Evolutionary conservation across 345 rosid genomes (phyloP), one percentile per base, ranked within the genome.

Genomic region (Pugionium cornutum): DNA sequence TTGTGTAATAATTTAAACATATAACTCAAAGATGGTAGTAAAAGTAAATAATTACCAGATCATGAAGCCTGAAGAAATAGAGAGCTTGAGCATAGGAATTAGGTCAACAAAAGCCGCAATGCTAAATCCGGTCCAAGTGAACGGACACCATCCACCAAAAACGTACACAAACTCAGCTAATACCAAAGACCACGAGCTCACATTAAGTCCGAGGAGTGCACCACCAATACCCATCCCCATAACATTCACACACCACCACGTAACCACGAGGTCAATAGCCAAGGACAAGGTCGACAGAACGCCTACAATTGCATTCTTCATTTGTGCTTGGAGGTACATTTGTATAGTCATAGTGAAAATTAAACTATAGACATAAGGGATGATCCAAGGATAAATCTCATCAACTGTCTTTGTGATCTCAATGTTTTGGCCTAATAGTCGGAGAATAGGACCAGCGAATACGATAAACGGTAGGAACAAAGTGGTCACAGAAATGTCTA

Each of bases 41-140:
- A 8, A 64, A 34, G n/a, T 25, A 42, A 2, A 6, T 44, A 11
- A 1, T 48, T 67, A 83, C 88, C 87, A 85, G 11, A 86, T 48
- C 96, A 84, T 86, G 18, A 80, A 27, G 34, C 87, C 88, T 0
- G 92, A 83, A 2, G 88, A 83, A 9, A 87, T 51, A 8, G 89
- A 85, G 59, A 83, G 87, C 81, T 82, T 85, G 9, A 82, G 41
- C 32, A 83, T 66, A 2, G 96, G 89, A 4, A 76, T 2, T 3
- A 86, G 35, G 60, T 81, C 85, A 33, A 39, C 5, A 59, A 86
- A 83, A 11, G 87, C 80, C 56, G 77, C 80, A 30, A 9, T 32
- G 11, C 77, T 70, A 62, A 89, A 83, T 1, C 96, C 92, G n/a
- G 69, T 84, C 92, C 96, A 84, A 5, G 89, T 83, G 5, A 75